A percentile compares a stretch with the other conserved stretches of the same genome.
Evolutionary conservation across 208 protist genomes (phyloP).

Genomic region (Crithidia bombi): DNA sequence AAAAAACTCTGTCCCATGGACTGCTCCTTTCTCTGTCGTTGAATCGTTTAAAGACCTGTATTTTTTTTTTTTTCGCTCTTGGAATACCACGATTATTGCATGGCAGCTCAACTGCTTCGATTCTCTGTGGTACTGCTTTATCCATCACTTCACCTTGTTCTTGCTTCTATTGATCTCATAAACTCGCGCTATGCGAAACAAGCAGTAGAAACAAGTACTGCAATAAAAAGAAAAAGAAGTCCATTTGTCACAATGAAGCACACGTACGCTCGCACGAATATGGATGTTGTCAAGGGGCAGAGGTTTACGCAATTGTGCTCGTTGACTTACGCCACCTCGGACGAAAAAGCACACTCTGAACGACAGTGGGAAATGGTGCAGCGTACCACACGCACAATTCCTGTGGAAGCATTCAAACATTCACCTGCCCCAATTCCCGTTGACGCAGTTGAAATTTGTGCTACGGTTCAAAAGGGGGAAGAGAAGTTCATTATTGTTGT

Average conservation of each 20-base stretch:
- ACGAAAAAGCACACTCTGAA: conserved; percentile 9
- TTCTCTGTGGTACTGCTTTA: too few relatives aligned
- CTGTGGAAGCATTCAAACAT: conserved; percentile 32
- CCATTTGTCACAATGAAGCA: conserved; percentile 52
- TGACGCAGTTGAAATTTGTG: conserved; percentile 78
- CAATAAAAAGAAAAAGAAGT: too few relatives aligned
- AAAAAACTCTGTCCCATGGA: too few relatives aligned
- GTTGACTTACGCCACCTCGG: conserved; percentile 31
- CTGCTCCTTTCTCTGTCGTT: too few relatives aligned
- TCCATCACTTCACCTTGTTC: neutral
- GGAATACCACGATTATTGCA: too few relatives aligned
- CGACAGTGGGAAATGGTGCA: conserved; percentile 77
- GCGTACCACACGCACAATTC: conserved; percentile 45
- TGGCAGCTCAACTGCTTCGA: too few relatives aligned
- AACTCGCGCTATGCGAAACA: neutral
- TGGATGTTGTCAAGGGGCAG: conserved; percentile 35
- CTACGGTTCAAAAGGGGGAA: conserved; percentile 39
- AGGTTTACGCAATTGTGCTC: conserved; percentile 42
- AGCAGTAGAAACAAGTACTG: too few relatives aligned
- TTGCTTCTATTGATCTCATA: conserved; percentile 7
- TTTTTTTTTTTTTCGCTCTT: too few relatives aligned
- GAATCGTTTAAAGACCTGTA: too few relatives aligned
- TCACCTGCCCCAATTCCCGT: conserved; percentile 52
- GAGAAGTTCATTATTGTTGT: conserved; percentile 72
- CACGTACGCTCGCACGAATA: conserved; percentile 31